Conservation (phyloP, 169 alveolate species). For the Eimeria zaria region DNA sequence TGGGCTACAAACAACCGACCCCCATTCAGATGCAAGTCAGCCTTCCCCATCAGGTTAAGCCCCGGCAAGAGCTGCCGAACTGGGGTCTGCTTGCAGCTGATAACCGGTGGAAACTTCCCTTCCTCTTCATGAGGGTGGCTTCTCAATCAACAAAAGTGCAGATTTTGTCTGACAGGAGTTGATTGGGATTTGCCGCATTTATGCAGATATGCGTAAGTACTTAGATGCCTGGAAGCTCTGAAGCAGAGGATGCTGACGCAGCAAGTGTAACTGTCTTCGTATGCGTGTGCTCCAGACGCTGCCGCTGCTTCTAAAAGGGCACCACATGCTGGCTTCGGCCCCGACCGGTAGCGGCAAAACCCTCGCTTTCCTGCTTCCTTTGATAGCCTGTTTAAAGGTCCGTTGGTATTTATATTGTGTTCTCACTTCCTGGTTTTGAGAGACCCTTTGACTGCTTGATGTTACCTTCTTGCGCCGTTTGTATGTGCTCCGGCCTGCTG, state of each 20-base stretch:
- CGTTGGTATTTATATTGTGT: not conserved
- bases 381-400: constrained; percentile 88
- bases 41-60: not conserved
- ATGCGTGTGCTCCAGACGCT: constrained; percentile 87
- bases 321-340: constrained; percentile 91
- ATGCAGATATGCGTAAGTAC: not conserved
- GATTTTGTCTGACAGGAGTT: not conserved
- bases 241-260: not conserved
- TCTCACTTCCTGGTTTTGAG: not conserved
- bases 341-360: constrained; percentile 96
- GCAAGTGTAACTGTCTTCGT: not conserved
- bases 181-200: not conserved
- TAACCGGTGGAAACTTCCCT: not conserved
- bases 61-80: not conserved
- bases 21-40: constrained; percentile 89
- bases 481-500: not conserved
- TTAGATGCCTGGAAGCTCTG: not conserved
- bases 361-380: constrained; percentile 92
- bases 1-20: constrained; percentile 88
- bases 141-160: not conserved
- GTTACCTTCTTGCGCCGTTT: not conserved
- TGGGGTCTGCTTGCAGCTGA: not conserved
- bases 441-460: not conserved
- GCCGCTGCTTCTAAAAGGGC: constrained; percentile 90
- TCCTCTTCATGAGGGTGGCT: not conserved